phyloP scores from a whole-genome alignment of 1,284 basidiomycete species.

The Rhodotorula sp. region DNA sequence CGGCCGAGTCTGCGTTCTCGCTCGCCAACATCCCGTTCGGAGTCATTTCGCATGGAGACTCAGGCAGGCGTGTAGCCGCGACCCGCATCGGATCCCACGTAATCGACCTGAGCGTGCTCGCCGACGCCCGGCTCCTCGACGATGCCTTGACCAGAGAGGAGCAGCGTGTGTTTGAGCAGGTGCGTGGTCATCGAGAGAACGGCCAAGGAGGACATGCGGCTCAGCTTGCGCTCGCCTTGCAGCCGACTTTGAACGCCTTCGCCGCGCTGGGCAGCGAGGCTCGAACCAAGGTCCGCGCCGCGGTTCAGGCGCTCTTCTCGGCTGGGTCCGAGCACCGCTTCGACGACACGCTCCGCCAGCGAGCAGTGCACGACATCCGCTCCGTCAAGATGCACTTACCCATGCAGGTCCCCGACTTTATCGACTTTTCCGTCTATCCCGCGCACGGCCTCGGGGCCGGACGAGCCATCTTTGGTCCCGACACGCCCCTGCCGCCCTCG shows the following conservation, averaged over 20 bases:
- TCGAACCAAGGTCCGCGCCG: slow-evolving; percentile 25
- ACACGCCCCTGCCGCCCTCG: slow-evolving; percentile 28
- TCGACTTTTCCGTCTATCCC: slow-evolving; percentile 41
- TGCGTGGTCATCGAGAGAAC: neutral
- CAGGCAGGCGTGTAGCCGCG: slow-evolving; percentile 22
- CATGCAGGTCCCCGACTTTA: slow-evolving; percentile 40
- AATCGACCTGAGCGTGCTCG: slow-evolving; percentile 38
- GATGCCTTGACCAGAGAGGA: neutral
- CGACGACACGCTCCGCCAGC: slow-evolving; percentile 8
- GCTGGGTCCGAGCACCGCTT: neutral
- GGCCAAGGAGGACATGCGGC: too few relatives aligned
- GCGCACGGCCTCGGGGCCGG: slow-evolving; percentile 39
- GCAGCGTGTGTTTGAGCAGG: slow-evolving; percentile 4
- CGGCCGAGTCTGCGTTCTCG: slow-evolving; percentile 38
- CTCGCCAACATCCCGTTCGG: slow-evolving; percentile 43
- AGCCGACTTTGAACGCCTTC: slow-evolving; percentile 37
- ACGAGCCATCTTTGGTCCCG: slow-evolving; percentile 33
- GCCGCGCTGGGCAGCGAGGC: slow-evolving; percentile 14
- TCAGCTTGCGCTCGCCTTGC: neutral
- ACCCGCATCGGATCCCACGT: slow-evolving; percentile 39
- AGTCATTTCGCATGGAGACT: slow-evolving; percentile 27
- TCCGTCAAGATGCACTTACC: slow-evolving; percentile 34
- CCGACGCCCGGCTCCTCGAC: slow-evolving; percentile 2
- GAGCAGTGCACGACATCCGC: slow-evolving; percentile 11
- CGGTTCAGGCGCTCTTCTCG: slow-evolving; percentile 33